Conservation (phyloP, 441 rosid species). For the Gossypium gossypioides region DNA sequence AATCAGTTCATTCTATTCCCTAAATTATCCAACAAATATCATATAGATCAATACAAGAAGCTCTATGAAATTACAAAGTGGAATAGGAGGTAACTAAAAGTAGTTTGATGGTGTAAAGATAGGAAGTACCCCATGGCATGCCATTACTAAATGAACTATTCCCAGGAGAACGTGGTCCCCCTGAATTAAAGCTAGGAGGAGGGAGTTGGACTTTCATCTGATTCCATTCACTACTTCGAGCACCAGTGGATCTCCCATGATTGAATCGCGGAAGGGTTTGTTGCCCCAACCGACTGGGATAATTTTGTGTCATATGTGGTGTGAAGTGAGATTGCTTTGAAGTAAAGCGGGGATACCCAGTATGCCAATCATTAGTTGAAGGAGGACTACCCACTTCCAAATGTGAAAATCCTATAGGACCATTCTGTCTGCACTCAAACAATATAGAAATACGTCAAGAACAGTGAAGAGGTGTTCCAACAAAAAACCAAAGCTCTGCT, state of each 20-base stretch:
- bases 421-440: slow-evolving; percentile 50
- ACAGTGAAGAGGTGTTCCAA: not conserved
- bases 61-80: not conserved
- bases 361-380: slow-evolving; percentile 49
- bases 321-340: slow-evolving; percentile 51
- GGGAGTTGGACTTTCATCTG: slow-evolving; percentile 62
- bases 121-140: slow-evolving; percentile 75
- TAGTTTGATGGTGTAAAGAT: slow-evolving; percentile 12
- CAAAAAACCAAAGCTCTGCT: not conserved
- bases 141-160: slow-evolving; percentile 59
- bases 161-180: slow-evolving; percentile 73
- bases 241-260: slow-evolving; percentile 49
- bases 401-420: slow-evolving; percentile 45
- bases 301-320: slow-evolving; percentile 57
- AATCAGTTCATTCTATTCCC: slow-evolving; percentile 11
- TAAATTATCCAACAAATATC: not conserved
- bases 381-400: slow-evolving; percentile 71
- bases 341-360: slow-evolving; percentile 52
- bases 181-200: slow-evolving; percentile 48
- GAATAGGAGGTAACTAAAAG: not conserved
- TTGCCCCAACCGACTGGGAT: slow-evolving; percentile 92
- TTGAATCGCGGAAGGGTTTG: slow-evolving; percentile 48
- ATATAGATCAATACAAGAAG: slow-evolving; percentile 2
- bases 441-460: slow-evolving; percentile 11
- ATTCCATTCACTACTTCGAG: slow-evolving; percentile 61